A percentile compares a stretch with the other conserved stretches of the same genome.
Conservation (phyloP, 331 rosid species). For the Pyracantha coccinea region DNA sequence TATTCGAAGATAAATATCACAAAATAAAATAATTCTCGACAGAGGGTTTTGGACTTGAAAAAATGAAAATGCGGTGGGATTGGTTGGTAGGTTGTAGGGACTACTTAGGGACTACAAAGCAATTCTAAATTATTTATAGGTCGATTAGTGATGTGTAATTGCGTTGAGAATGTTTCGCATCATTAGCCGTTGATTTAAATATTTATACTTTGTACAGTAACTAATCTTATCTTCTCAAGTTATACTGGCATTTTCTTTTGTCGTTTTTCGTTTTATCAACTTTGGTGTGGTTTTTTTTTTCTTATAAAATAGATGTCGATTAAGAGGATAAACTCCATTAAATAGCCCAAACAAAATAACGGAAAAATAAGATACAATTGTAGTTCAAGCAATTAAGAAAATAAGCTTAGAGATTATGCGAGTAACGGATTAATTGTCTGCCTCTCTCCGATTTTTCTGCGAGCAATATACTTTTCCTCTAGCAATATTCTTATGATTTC, state of each 20-base stretch:
- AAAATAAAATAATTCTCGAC: neutral
- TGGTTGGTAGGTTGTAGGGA: neutral
- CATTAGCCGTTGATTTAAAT: neutral
- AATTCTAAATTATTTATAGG: neutral
- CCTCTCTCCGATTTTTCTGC: too few relatives aligned
- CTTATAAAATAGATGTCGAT: too few relatives aligned
- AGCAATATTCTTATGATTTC: too few relatives aligned
- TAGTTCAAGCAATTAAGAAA: too few relatives aligned
- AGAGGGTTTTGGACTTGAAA: neutral
- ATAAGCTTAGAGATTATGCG: too few relatives aligned
- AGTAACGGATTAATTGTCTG: too few relatives aligned
- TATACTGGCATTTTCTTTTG: neutral
- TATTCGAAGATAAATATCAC: neutral
- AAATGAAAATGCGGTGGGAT: neutral
- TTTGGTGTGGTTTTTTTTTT: neutral
- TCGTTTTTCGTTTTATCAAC: neutral
- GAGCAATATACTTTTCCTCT: too few relatives aligned
- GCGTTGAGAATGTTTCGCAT: neutral
- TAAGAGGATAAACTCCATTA: too few relatives aligned
- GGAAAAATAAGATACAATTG: too few relatives aligned
- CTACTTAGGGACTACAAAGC: neutral
- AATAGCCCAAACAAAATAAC: too few relatives aligned
- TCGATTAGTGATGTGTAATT: neutral
- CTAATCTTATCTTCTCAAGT: neutral
- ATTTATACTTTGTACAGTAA: neutral